These are phyloP conservation scores for Polygonum aviculare DNA, from an alignment of 148 eudicot species.

Conservation along the genomic window DNA sequence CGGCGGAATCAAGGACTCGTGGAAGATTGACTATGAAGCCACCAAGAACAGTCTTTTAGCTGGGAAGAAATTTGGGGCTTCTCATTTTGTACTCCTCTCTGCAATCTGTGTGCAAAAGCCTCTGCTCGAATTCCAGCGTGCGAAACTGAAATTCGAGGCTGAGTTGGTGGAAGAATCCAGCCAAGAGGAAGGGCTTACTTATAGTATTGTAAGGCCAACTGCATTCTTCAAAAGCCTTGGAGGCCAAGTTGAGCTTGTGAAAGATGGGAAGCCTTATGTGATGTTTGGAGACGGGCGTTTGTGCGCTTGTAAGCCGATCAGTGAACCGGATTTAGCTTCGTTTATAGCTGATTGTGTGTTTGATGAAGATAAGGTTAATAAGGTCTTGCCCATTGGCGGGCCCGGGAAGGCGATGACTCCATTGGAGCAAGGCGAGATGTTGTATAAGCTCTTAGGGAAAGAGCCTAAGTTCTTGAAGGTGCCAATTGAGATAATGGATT, in stretches of 20 bases:
- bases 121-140: conserved; percentile 81
- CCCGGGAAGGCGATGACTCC: conserved; percentile 90
- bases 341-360: conserved; percentile 78
- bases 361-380: conserved; percentile 51
- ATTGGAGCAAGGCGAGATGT: conserved; percentile 85
- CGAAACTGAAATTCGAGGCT: conserved; percentile 82
- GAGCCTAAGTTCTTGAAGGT: conserved; percentile 83
- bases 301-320: conserved; percentile 94
- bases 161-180: conserved; percentile 65
- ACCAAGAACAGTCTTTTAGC: conserved; percentile 75
- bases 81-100: conserved; percentile 76
- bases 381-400: conserved; percentile 81
- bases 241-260: conserved; percentile 86
- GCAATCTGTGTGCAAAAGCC: conserved; percentile 98
- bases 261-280: conserved; percentile 92
- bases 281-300: conserved; percentile 97
- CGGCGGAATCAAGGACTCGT: conserved; percentile 81
- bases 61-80: conserved; percentile 64
- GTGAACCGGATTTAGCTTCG: conserved; percentile 77
- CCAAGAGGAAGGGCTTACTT: conserved; percentile 42
- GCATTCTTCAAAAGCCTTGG: conserved; percentile 99
- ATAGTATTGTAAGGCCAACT: conserved; percentile 89
- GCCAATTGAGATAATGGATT: conserved; percentile 85
- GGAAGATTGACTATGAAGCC: conserved; percentile 86
- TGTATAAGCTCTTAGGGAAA: conserved; percentile 56